phyloP scores from a whole-genome alignment of 306 rosid species.

The Hippophae tibetana region DNA sequence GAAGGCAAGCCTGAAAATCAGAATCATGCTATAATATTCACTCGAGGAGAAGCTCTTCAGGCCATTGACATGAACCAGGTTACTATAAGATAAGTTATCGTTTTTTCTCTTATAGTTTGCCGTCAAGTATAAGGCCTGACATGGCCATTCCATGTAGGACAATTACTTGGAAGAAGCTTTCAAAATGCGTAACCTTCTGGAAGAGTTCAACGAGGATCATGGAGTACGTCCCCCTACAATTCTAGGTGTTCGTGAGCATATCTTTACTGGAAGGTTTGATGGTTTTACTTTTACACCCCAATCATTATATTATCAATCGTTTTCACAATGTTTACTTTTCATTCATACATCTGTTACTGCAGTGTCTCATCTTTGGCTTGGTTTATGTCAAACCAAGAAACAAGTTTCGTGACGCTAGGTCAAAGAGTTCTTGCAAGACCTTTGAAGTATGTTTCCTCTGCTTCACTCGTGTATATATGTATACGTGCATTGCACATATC shows the following conservation, averaged over 20 bases:
- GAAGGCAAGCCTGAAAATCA: conserved; percentile 99
- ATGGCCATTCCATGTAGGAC: conserved; percentile 48
- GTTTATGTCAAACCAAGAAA: conserved; percentile 99
- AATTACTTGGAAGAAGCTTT: conserved; percentile 97
- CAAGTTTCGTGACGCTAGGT: conserved; percentile 89
- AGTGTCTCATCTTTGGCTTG: conserved; percentile 99
- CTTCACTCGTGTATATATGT: background rate
- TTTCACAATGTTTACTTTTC: too few species aligned
- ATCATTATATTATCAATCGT: too few species aligned
- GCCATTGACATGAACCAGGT: conserved; percentile 99
- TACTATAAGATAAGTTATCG: conserved; percentile 16
- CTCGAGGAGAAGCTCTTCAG: conserved; percentile 98
- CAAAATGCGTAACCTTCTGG: conserved; percentile 95
- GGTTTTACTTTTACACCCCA: background rate
- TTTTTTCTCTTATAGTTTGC: conserved; percentile 12
- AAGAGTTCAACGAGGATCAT: conserved; percentile 91
- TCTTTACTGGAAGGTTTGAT: conserved; percentile 90
- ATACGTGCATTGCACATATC: too few species aligned
- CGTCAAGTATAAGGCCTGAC: conserved; percentile 23
- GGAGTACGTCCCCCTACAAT: conserved; percentile 93
- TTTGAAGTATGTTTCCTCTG: conserved; percentile 57
- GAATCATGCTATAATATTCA: conserved; percentile 85
- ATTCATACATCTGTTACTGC: conserved; percentile 12
- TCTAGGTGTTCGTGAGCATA: conserved; percentile 95
- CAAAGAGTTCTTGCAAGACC: conserved; percentile 99